phyloP scores from a whole-genome alignment of 352 stramenopile genomes.

The Elongisporangium undulatum region DNA sequence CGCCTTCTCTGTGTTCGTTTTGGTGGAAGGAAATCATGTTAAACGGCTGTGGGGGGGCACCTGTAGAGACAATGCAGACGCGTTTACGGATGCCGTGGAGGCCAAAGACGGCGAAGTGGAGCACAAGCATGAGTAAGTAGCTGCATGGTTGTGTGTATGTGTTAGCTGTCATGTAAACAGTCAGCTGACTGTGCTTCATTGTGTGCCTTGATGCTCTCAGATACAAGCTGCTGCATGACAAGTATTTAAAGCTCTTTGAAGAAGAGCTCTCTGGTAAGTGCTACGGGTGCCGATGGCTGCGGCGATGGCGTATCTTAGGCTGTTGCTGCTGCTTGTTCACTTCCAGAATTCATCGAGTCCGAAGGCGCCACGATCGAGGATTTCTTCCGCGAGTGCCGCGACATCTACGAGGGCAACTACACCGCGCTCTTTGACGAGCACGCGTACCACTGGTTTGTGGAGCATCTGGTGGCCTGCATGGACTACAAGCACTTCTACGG shows the following conservation, averaged over 20 bases:
- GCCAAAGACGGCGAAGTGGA: conserved; percentile 60
- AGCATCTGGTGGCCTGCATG: conserved; percentile 74
- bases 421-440: conserved; percentile 67
- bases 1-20: not conserved
- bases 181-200: not conserved
- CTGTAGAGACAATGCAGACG: conserved; percentile 50
- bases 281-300: not conserved
- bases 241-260: conserved; percentile 73
- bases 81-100: conserved; percentile 58
- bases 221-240: conserved; percentile 75
- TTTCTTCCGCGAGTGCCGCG: conserved; percentile 66
- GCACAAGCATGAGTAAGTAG: conserved; percentile 68
- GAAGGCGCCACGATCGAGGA: conserved; percentile 59
- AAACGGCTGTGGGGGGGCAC: not conserved
- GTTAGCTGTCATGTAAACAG: not conserved
- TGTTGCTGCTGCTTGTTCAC: not conserved
- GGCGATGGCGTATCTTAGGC: not conserved
- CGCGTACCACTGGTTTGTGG: conserved; percentile 71
- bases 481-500: conserved; percentile 81
- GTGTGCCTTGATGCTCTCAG: conserved; percentile 8
- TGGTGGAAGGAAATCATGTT: not conserved
- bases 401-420: conserved; percentile 56
- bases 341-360: conserved; percentile 64
- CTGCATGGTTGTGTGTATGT: not conserved
- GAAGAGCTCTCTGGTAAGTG: conserved; percentile 48